These are phyloP conservation scores for Clitoria ternatea DNA, from an alignment of 306 rosid species.

Conservation along the genomic window DNA sequence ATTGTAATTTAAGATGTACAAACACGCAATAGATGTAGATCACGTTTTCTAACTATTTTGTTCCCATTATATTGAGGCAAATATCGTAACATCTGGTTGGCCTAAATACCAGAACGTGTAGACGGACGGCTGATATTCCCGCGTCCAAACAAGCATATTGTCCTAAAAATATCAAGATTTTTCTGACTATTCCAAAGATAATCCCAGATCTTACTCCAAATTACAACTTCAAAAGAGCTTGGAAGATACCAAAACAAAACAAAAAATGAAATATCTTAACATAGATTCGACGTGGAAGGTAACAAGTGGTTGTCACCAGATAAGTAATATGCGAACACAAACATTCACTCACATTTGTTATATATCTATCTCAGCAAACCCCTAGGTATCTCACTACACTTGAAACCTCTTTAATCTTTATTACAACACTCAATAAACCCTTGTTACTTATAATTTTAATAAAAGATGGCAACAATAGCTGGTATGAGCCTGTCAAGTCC, in stretches of 20 bases:
- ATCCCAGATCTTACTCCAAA: neutral
- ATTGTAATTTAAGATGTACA: neutral
- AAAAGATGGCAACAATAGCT: conserved; percentile 54
- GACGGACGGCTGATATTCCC: conserved; percentile 2
- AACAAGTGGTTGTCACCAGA: conserved; percentile 33
- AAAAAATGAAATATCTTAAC: neutral
- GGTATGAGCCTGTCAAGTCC: conserved; percentile 55
- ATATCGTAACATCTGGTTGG: conserved; percentile 23
- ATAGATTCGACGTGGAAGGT: conserved; percentile 43
- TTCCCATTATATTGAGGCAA: neutral
- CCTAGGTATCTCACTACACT: neutral
- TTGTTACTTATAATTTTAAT: neutral
- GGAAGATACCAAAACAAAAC: neutral
- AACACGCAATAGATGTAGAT: neutral
- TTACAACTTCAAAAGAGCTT: neutral
- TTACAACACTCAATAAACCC: neutral
- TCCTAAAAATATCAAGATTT: conserved; percentile 26
- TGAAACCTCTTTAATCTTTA: neutral
- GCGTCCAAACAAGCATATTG: conserved; percentile 9
- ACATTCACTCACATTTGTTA: neutral
- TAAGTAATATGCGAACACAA: conserved; percentile 64
- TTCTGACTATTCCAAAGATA: neutral
- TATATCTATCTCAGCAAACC: neutral
- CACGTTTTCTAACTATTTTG: neutral
- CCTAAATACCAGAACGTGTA: neutral